A percentile compares a stretch with the other conserved stretches of the same genome.
These are phyloP conservation scores for Boletales sp. DNA, from an alignment of 768 basidiomycete genomes.

Conservation along the genomic window DNA sequence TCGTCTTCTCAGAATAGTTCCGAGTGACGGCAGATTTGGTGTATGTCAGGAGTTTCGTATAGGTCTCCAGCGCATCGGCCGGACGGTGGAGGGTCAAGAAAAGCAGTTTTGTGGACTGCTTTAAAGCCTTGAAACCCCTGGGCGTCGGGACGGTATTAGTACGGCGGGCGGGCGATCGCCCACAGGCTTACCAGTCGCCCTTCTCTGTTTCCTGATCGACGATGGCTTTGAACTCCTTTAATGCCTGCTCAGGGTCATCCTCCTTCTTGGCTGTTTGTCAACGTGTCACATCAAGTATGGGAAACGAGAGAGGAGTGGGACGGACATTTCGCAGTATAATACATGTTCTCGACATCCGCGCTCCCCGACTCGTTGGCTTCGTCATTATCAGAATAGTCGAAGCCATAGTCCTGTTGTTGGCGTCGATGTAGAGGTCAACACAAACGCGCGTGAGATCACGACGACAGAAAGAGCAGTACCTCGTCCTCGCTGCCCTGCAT, in stretches of 20 bases:
- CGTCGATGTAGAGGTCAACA: background rate
- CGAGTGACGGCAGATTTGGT: constrained; percentile 94
- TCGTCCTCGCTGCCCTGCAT: constrained; percentile 89
- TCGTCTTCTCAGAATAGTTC: constrained; percentile 97
- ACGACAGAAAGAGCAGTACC: constrained; percentile 37
- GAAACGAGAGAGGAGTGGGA: constrained; percentile 3
- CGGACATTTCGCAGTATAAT: constrained; percentile 95
- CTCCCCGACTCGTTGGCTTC: constrained; percentile 76
- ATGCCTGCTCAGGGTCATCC: constrained; percentile 86
- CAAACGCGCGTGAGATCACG: background rate
- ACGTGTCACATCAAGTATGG: background rate
- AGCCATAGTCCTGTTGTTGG: constrained; percentile 76
- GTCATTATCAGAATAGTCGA: constrained; percentile 93
- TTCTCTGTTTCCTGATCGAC: constrained; percentile 90
- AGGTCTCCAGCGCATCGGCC: constrained; percentile 80
- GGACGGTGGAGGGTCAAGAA: constrained; percentile 79
- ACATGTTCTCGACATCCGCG: constrained; percentile 95
- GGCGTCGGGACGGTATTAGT: constrained; percentile 1
- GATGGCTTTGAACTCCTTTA: constrained; percentile 86
- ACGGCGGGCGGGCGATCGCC: background rate
- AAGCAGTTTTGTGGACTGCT: constrained; percentile 93
- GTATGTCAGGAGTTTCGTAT: constrained; percentile 83
- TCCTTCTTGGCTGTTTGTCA: constrained; percentile 75
- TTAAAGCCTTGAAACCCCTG: constrained; percentile 99
- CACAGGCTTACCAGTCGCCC: constrained; percentile 76